A percentile compares a stretch with the other conserved stretches of the same genome.
Evolutionary conservation across 805 yeast species (phyloP).

Genomic region (Jamesozyma spencerorum): DNA sequence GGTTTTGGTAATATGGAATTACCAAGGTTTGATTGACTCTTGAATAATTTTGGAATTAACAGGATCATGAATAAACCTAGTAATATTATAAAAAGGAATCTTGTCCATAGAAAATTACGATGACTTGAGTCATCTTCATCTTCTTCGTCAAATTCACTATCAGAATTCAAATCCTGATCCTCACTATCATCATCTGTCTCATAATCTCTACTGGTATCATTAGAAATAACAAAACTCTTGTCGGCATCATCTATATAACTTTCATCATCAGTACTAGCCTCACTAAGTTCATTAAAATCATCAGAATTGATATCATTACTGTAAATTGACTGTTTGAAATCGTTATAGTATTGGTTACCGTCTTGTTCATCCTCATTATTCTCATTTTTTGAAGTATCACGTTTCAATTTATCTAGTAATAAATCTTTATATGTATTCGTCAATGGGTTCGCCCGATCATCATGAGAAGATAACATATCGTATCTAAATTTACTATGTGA

Average conservation of each 20-base stretch:
- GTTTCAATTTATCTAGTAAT: background rate
- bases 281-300: background rate
- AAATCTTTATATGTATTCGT: conserved; percentile 1
- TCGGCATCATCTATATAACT: conserved; percentile 8
- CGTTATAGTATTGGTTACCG: background rate
- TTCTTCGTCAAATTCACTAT: background rate
- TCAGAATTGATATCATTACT: background rate
- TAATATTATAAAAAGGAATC: conserved; percentile 5
- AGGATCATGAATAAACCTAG: conserved; percentile 3
- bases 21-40: background rate
- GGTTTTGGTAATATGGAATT: background rate
- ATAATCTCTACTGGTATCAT: conserved; percentile 14
- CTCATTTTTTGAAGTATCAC: background rate
- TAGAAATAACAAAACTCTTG: conserved; percentile 2
- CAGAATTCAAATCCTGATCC: conserved; percentile 5
- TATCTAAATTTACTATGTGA: too few relatives aligned
- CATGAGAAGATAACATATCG: too few relatives aligned
- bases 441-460: background rate
- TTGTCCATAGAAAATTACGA: conserved; percentile 2
- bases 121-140: background rate
- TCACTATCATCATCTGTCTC: conserved; percentile 7
- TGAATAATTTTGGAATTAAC: conserved; percentile 1
- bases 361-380: background rate
- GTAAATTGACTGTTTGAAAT: conserved; percentile 2
- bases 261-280: conserved; percentile 7